Evolutionary conservation across 2,329 filamentous ascomycete species (phyloP).

Genomic region (Beauveria bassiana): DNA sequence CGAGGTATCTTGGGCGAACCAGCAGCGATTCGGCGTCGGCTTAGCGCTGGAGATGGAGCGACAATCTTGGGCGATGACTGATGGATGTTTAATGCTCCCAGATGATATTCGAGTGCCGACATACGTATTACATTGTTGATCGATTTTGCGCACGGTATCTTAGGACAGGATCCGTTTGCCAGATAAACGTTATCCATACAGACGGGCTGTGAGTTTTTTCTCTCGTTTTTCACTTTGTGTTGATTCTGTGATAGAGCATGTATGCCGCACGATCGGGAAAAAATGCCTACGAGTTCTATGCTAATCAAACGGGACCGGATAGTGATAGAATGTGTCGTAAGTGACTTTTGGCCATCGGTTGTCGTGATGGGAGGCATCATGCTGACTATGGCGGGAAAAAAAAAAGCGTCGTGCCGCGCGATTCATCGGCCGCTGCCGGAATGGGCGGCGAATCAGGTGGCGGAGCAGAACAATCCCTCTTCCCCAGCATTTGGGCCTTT

Average conservation of each 20-base stretch:
- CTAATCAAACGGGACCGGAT: not conserved
- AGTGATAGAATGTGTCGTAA: not conserved
- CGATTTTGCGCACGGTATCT: not conserved
- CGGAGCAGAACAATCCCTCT: not conserved
- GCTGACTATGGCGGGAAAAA: not conserved
- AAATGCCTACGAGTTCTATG: not conserved
- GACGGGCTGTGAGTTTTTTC: not conserved
- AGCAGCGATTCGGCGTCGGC: no score
- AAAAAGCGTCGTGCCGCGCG: not conserved
- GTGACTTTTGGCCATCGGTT: not conserved
- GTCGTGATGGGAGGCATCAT: not conserved
- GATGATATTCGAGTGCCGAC: constrained; percentile 1
- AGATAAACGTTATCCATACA: not conserved
- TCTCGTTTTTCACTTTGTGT: no score
- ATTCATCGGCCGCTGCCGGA: not conserved
- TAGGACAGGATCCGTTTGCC: not conserved
- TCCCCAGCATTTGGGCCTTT: not conserved
- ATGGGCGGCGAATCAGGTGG: not conserved
- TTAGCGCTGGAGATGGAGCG: not conserved
- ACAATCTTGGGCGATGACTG: not conserved
- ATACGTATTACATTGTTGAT: not conserved
- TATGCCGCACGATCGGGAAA: not conserved
- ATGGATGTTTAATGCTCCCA: not conserved
- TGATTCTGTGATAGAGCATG: no score
- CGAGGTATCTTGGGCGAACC: no score